Conservation (phyloP, 768 basidiomycete genomes). For the Tephrocybe sp. region DNA sequence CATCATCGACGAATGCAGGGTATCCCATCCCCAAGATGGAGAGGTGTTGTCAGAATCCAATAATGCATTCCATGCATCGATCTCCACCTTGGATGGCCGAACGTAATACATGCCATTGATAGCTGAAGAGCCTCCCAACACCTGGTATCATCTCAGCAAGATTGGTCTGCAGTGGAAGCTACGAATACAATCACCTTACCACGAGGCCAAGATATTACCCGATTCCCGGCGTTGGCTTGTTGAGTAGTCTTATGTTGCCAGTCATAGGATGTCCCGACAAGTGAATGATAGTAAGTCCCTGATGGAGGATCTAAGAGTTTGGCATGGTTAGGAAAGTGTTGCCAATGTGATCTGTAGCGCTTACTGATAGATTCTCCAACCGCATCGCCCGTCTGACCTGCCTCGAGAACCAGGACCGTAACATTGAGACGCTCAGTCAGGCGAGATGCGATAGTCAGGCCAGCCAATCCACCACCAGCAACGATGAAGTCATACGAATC, state of each 20-base stretch:
- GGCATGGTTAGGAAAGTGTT: neutral
- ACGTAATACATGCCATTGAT: slow-evolving; percentile 71
- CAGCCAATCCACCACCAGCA: slow-evolving; percentile 36
- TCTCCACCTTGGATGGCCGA: slow-evolving; percentile 47
- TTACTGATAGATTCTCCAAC: slow-evolving; percentile 32
- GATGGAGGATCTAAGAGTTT: slow-evolving; percentile 44
- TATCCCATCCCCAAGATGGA: slow-evolving; percentile 43
- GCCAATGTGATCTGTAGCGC: slow-evolving; percentile 12
- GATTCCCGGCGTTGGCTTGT: slow-evolving; percentile 43
- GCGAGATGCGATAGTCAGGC: slow-evolving; percentile 34
- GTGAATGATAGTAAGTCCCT: slow-evolving; percentile 51
- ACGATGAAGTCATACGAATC: slow-evolving; percentile 36
- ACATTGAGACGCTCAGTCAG: slow-evolving; percentile 33
- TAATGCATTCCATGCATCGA: slow-evolving; percentile 41
- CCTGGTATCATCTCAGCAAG: slow-evolving; percentile 26
- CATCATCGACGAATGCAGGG: slow-evolving; percentile 40
- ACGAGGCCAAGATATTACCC: slow-evolving; percentile 53
- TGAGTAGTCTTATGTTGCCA: slow-evolving; percentile 53
- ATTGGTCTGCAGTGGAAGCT: neutral
- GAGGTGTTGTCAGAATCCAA: slow-evolving; percentile 31
- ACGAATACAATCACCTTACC: slow-evolving; percentile 45
- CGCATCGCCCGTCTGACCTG: slow-evolving; percentile 45
- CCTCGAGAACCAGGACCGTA: slow-evolving; percentile 40
- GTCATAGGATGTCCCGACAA: slow-evolving; percentile 49
- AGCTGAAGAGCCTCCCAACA: slow-evolving; percentile 68